A percentile compares a stretch with the other conserved stretches of the same genome.
These are phyloP conservation scores for Sporothrix sp. DNA, from an alignment of 2,329 filamentous ascomycete species.

Conservation along the genomic window DNA sequence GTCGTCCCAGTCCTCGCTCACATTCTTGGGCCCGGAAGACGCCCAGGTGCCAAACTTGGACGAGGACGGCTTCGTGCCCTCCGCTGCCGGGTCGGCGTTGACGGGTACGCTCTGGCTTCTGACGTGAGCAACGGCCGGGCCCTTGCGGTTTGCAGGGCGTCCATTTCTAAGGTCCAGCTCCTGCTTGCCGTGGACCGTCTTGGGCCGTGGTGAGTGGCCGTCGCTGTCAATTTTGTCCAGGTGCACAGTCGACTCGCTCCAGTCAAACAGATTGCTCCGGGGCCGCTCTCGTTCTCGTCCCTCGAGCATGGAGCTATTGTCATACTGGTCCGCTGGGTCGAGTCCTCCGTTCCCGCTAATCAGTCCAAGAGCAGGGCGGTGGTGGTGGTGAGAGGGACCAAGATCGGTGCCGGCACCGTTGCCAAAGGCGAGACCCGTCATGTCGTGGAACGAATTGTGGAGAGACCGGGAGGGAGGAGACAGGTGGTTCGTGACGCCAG, in stretches of 20 bases:
- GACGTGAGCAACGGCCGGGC: constrained; percentile 59
- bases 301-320: constrained; percentile 1
- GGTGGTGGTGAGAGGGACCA: constrained; percentile 36
- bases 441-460: constrained; percentile 25
- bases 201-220: constrained; percentile 53
- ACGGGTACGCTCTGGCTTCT: constrained; percentile 75
- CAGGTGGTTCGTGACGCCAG: constrained; percentile 44
- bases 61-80: constrained; percentile 42
- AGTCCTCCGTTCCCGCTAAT: constrained; percentile 39
- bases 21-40: constrained; percentile 63
- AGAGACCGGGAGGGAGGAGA: constrained; percentile 48
- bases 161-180: constrained; percentile 61
- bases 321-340: constrained; percentile 27
- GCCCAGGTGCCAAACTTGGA: constrained; percentile 77
- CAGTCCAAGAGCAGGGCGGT: constrained; percentile 44
- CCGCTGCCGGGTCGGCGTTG: constrained; percentile 49
- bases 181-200: constrained; percentile 69
- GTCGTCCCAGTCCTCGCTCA: constrained; percentile 82
- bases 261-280: constrained; percentile 66
- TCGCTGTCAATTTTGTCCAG: constrained; percentile 52
- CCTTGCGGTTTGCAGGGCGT: constrained; percentile 55
- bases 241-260: constrained; percentile 53
- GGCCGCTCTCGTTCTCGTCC: constrained; percentile 37
- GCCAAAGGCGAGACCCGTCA: not conserved
- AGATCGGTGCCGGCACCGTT: not conserved